Percentiles rank a stretch among this genome's conserved stretches.
Conservation (phyloP, 345 rosid genomes). For the Populus ilicifolia region DNA sequence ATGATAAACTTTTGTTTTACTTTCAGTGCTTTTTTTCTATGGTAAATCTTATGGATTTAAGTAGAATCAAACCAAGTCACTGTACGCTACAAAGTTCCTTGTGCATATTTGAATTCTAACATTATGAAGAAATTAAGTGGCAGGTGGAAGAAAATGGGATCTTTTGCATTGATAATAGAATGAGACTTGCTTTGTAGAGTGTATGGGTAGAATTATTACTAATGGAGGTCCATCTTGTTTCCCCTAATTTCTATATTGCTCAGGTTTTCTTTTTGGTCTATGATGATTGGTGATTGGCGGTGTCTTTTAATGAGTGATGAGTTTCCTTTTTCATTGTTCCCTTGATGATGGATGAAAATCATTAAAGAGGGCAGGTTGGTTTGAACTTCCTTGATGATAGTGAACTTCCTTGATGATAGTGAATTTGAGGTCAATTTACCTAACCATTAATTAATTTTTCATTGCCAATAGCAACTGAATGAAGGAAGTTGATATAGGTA, state of each 20-base stretch:
- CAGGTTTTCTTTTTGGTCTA: neutral
- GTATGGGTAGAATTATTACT: neutral
- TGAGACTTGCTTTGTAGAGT: neutral
- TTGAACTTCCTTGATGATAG: neutral
- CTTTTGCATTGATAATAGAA: neutral
- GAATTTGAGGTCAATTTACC: neutral
- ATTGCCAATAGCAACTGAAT: neutral
- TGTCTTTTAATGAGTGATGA: neutral
- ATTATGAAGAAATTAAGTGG: neutral
- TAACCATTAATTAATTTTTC: neutral
- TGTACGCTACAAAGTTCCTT: neutral
- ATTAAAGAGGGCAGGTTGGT: neutral
- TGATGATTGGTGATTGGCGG: neutral
- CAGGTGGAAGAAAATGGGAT: neutral
- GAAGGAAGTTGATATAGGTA: neutral
- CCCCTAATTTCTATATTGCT: neutral
- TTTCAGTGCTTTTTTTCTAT: neutral
- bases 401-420: neutral
- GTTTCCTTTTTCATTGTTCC: neutral
- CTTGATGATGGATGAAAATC: neutral
- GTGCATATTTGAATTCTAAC: neutral
- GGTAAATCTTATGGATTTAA: neutral
- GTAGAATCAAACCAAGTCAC: neutral
- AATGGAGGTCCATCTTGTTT: neutral
- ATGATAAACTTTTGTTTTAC: neutral